These are phyloP conservation scores for Epichloe gansuensis DNA, from an alignment of 2,329 filamentous ascomycete species.

Conservation along the genomic window DNA sequence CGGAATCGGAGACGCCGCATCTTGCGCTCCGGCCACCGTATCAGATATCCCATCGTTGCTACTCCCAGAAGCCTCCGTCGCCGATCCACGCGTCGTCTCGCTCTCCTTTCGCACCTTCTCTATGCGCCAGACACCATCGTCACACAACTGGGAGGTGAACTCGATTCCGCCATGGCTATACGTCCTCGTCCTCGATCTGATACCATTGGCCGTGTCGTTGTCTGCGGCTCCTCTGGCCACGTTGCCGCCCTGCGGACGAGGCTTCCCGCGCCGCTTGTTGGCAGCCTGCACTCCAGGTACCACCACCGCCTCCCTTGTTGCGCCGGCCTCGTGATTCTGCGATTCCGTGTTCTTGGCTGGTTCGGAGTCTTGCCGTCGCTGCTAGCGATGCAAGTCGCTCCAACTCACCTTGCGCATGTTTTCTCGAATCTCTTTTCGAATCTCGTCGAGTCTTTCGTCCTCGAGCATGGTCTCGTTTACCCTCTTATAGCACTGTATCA, in stretches of 20 bases:
- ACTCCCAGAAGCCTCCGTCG: background rate
- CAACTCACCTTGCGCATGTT: background rate
- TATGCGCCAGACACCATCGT: background rate
- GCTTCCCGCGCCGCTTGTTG: background rate
- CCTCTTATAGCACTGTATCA: background rate
- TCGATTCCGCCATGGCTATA: background rate
- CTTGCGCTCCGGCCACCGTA: too few species aligned
- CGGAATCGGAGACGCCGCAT: too few species aligned
- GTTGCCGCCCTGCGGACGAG: background rate
- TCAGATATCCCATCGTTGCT: background rate
- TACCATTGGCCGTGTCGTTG: background rate
- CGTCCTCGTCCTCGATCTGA: background rate
- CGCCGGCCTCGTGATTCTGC: background rate
- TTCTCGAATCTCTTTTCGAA: background rate
- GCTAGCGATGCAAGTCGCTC: background rate
- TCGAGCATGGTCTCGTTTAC: background rate
- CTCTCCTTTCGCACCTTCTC: background rate
- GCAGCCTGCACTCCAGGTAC: background rate
- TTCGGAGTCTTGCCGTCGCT: background rate
- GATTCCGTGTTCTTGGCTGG: background rate
- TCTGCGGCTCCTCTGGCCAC: too few species aligned
- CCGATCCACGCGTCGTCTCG: background rate
- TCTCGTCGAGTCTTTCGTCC: background rate
- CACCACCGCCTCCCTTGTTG: background rate
- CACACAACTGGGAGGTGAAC: background rate